Conservation (phyloP, 1,284 basidiomycete genomes). For the Trametes versicolor region DNA sequence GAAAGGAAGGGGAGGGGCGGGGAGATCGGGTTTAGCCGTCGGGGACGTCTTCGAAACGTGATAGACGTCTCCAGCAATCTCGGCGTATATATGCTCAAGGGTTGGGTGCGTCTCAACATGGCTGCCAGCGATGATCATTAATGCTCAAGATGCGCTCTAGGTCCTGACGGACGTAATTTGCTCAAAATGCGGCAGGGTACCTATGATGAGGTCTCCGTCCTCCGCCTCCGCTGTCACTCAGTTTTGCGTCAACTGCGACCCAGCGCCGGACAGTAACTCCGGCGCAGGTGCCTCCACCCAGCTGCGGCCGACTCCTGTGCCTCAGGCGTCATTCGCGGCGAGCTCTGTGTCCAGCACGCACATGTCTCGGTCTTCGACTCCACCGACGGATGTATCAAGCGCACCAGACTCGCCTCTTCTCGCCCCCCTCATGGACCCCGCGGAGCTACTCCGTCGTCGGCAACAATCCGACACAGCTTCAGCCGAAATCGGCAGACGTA, state of each 20-base stretch:
- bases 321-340: slow-evolving; percentile 13
- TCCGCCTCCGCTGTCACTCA: slow-evolving; percentile 57
- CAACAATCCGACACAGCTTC: slow-evolving; percentile 85
- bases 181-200: slow-evolving; percentile 64
- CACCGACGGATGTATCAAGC: slow-evolving; percentile 76
- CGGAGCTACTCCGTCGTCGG: slow-evolving; percentile 69
- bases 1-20: too few relatives aligned
- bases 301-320: slow-evolving; percentile 2
- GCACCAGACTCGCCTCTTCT: slow-evolving; percentile 68
- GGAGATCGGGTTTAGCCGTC: slow-evolving; percentile 1
- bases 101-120: slow-evolving; percentile 64
- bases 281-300: neutral
- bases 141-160: slow-evolving; percentile 47
- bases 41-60: slow-evolving; percentile 42
- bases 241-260: slow-evolving; percentile 73
- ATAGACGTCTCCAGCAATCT: slow-evolving; percentile 66
- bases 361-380: slow-evolving; percentile 71
- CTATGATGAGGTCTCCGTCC: slow-evolving; percentile 73
- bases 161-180: slow-evolving; percentile 74
- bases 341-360: slow-evolving; percentile 58
- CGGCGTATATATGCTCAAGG: slow-evolving; percentile 78
- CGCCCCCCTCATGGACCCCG: slow-evolving; percentile 66
- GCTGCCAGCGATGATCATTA: neutral
- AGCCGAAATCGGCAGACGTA: slow-evolving; percentile 75
- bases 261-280: slow-evolving; percentile 33